phyloP scores from a whole-genome alignment of 1,139 yeast genomes.

The Wickerhamomyces sp. region DNA sequence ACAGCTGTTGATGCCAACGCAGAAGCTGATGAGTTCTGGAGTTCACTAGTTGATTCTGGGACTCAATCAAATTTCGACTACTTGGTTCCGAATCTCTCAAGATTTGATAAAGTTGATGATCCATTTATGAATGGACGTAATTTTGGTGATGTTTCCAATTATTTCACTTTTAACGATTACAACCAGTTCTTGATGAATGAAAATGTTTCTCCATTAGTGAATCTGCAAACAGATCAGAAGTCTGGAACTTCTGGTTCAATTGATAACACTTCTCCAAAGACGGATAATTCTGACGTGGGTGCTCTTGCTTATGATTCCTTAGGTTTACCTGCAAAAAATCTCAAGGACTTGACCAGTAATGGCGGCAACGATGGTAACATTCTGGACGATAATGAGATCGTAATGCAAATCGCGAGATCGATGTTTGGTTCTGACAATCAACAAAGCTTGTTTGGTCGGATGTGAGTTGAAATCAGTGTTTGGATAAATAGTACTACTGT shows the following conservation, averaged over 20 bases:
- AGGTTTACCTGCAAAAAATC: not conserved
- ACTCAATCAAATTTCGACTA: constrained; percentile 20
- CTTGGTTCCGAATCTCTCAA: constrained; percentile 15
- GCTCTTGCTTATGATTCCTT: not conserved
- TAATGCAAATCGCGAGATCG: constrained; percentile 21
- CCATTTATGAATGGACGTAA: constrained; percentile 16
- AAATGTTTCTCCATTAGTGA: not conserved
- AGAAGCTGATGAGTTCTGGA: constrained; percentile 11
- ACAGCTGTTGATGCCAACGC: not conserved
- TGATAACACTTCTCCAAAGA: constrained; percentile 20
- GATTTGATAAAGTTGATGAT: constrained; percentile 16
- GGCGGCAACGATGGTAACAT: not conserved
- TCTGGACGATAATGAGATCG: constrained; percentile 15
- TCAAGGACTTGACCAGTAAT: too few species aligned
- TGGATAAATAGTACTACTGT: too few species aligned
- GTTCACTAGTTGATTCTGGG: constrained; percentile 11
- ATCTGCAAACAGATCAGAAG: not conserved
- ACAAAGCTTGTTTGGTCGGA: too few species aligned
- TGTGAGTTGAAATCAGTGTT: too few species aligned
- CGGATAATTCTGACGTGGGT: constrained; percentile 5
- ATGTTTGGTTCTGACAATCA: constrained; percentile 22
- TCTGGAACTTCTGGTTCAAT: constrained; percentile 3
- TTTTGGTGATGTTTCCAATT: not conserved
- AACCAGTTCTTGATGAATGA: constrained; percentile 2
- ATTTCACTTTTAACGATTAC: constrained; percentile 11